A percentile compares a stretch with the other conserved stretches of the same genome.
These are phyloP conservation scores for Jaminaea rosea DNA, from an alignment of 1,284 basidiomycete species.

Conservation along the genomic window DNA sequence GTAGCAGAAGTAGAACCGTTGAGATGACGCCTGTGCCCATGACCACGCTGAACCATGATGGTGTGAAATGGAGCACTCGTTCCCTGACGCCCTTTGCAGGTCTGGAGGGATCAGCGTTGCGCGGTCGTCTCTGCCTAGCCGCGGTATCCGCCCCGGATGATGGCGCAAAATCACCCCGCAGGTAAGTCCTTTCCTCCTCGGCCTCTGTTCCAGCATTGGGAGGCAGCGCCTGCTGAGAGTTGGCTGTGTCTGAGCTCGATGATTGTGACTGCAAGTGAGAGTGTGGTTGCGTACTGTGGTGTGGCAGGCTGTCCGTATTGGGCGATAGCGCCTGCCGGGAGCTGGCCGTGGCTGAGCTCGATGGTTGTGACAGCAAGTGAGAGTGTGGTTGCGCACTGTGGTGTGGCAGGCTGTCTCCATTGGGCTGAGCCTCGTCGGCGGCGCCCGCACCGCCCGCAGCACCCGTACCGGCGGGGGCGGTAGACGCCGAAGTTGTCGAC, in stretches of 20 bases:
- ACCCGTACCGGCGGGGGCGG: too few species aligned
- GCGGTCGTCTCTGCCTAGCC: too few species aligned
- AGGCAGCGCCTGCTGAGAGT: neutral
- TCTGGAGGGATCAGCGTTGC: slow-evolving; percentile 5
- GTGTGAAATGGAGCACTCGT: slow-evolving; percentile 27
- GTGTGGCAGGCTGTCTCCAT: too few species aligned
- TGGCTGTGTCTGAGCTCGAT: neutral
- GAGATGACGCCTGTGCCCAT: slow-evolving; percentile 34
- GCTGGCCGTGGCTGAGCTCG: too few species aligned
- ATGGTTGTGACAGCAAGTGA: too few species aligned
- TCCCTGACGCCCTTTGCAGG: slow-evolving; percentile 15
- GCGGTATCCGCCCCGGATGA: too few species aligned
- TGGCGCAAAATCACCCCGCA: neutral
- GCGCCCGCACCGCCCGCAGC: too few species aligned
- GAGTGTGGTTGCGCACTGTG: neutral
- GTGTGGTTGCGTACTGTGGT: neutral
- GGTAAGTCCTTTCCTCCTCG: neutral
- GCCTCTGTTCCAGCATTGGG: neutral
- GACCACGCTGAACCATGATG: slow-evolving; percentile 32
- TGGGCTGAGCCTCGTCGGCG: too few species aligned
- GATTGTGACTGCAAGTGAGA: too few species aligned
- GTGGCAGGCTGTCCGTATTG: too few species aligned
- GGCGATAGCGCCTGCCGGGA: too few species aligned
- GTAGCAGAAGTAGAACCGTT: slow-evolving; percentile 23
- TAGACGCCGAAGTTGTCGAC: too few species aligned